Percentiles rank a stretch among this genome's conserved stretches.
These are phyloP conservation scores for Rhodotorula toruloides DNA, from an alignment of 768 basidiomycete species.

Conservation along the genomic window DNA sequence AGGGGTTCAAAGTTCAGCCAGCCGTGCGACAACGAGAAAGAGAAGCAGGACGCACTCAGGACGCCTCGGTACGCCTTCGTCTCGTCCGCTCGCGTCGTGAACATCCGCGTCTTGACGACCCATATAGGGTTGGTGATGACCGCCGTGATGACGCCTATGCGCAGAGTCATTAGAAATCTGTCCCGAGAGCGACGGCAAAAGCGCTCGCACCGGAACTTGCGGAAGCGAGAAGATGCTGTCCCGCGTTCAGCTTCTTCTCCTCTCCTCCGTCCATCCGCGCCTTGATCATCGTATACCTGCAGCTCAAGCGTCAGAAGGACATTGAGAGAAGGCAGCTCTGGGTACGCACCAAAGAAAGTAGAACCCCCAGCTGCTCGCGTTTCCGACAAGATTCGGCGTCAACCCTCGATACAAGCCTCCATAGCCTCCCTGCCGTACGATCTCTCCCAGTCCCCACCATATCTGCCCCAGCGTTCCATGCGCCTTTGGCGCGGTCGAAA, in stretches of 20 bases:
- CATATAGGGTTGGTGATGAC: constrained; percentile 95
- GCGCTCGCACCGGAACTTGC: constrained; percentile 95
- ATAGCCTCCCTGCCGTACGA: constrained; percentile 68
- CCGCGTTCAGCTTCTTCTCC: constrained; percentile 63
- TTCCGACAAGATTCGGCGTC: constrained; percentile 83
- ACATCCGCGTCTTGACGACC: constrained; percentile 97
- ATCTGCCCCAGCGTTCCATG: constrained; percentile 64
- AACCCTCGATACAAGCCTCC: constrained; percentile 84
- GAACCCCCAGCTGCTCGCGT: constrained; percentile 92
- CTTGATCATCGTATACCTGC: constrained; percentile 90
- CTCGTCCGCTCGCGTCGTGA: constrained; percentile 66
- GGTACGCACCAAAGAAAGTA: constrained; percentile 90
- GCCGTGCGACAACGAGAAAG: background rate
- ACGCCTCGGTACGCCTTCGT: constrained; percentile 64
- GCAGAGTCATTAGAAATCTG: constrained; percentile 6
- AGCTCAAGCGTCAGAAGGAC: background rate
- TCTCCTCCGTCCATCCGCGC: constrained; percentile 61
- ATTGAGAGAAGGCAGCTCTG: background rate
- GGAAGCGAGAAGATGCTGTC: constrained; percentile 76
- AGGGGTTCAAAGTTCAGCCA: background rate
- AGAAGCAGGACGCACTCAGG: constrained; percentile 35
- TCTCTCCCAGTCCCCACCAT: constrained; percentile 66
- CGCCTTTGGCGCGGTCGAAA: constrained; percentile 61
- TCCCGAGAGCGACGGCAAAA: constrained; percentile 32
- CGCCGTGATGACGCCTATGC: constrained; percentile 80